These are phyloP conservation scores for Grosmannia huntii DNA, from an alignment of 2,329 filamentous ascomycete species.

Conservation along the genomic window DNA sequence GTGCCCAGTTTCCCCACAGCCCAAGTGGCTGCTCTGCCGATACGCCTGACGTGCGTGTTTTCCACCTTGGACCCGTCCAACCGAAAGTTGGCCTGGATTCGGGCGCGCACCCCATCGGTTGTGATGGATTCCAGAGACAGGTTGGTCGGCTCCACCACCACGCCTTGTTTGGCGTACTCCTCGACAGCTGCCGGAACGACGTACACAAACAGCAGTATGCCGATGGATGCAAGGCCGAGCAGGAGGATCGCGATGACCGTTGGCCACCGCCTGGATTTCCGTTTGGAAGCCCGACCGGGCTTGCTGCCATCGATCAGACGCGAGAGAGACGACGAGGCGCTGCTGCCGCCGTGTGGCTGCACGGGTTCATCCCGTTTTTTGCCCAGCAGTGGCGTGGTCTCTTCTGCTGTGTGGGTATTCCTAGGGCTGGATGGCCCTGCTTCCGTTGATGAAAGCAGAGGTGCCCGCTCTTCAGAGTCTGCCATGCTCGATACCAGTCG, in stretches of 20 bases:
- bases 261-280: conserved; percentile 51
- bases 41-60: conserved; percentile 55
- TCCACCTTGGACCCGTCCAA: conserved; percentile 68
- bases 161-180: conserved; percentile 69
- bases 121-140: conserved; percentile 81
- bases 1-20: conserved; percentile 66
- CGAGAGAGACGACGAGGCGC: conserved; percentile 19
- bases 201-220: conserved; percentile 68
- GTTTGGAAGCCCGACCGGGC: conserved; percentile 18
- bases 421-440: neutral
- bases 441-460: conserved; percentile 23
- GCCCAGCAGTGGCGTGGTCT: conserved; percentile 41
- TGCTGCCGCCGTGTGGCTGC: conserved; percentile 7
- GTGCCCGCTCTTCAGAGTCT: conserved; percentile 28
- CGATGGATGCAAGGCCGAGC: conserved; percentile 48
- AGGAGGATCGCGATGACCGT: conserved; percentile 60
- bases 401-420: conserved; percentile 14
- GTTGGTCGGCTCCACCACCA: conserved; percentile 69
- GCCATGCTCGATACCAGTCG: conserved; percentile 23
- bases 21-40: conserved; percentile 71
- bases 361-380: conserved; percentile 7
- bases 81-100: conserved; percentile 69
- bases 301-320: conserved; percentile 8
- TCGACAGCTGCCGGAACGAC: conserved; percentile 68
- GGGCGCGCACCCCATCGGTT: conserved; percentile 59